These are phyloP conservation scores for Haplosporangium sp. DNA, from an alignment of 371 early-diverging fungal species.

Conservation along the genomic window DNA sequence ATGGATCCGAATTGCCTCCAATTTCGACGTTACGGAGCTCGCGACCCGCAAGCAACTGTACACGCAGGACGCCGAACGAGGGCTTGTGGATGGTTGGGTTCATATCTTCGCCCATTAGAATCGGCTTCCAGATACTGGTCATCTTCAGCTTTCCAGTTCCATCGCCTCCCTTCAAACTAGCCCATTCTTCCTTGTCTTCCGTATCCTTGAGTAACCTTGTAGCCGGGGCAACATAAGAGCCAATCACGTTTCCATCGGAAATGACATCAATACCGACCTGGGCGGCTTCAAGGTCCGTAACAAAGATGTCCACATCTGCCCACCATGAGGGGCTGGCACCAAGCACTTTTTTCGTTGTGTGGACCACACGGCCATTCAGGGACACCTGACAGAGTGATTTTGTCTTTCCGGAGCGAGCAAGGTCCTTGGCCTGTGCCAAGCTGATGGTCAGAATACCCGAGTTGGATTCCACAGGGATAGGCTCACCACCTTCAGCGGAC, in stretches of 20 bases:
- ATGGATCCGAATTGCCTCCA: slow-evolving; percentile 84
- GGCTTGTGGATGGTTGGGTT: slow-evolving; percentile 60
- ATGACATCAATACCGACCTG: slow-evolving; percentile 36
- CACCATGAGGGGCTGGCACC: slow-evolving; percentile 50
- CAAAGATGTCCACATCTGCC: slow-evolving; percentile 36
- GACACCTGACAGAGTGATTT: slow-evolving; percentile 35
- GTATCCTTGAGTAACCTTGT: slow-evolving; percentile 42
- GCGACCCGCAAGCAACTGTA: slow-evolving; percentile 79
- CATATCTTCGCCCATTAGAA: slow-evolving; percentile 61
- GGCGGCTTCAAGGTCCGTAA: slow-evolving; percentile 39
- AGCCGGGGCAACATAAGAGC: slow-evolving; percentile 24
- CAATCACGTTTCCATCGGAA: slow-evolving; percentile 34
- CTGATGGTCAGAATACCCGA: slow-evolving; percentile 51
- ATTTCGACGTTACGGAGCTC: slow-evolving; percentile 51
- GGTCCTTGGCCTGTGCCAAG: slow-evolving; percentile 54
- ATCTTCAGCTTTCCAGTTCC: slow-evolving; percentile 57
- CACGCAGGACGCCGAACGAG: slow-evolving; percentile 84
- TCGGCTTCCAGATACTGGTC: slow-evolving; percentile 68
- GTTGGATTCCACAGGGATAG: slow-evolving; percentile 47
- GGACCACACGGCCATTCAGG: slow-evolving; percentile 28
- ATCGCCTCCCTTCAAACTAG: slow-evolving; percentile 52
- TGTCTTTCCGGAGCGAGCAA: slow-evolving; percentile 39
- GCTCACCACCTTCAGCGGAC: slow-evolving; percentile 29
- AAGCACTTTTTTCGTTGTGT: slow-evolving; percentile 31
- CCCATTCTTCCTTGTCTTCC: slow-evolving; percentile 63